Percentiles rank a stretch among this genome's conserved stretches.
Evolutionary conservation across 495 filamentous ascomycete genomes (phyloP).

Genomic region (Cryomyces antarcticus): DNA sequence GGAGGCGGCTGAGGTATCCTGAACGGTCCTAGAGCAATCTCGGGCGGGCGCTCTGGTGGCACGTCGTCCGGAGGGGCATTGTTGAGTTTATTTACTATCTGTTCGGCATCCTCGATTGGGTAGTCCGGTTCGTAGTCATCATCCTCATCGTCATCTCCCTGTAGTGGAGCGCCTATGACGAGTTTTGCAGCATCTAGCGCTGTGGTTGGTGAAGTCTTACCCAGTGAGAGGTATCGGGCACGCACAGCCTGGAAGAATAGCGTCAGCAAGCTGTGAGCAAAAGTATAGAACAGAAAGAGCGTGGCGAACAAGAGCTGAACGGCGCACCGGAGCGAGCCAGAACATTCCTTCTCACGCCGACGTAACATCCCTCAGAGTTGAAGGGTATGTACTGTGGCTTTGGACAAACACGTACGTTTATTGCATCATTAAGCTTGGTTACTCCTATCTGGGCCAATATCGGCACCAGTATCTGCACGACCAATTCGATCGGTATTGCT

Average conservation of each 20-base stretch:
- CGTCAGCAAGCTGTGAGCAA: background rate
- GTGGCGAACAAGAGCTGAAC: too few species aligned
- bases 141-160: conserved; percentile 53
- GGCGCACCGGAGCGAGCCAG: too few species aligned
- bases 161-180: conserved; percentile 10
- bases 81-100: conserved; percentile 50
- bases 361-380: too few species aligned
- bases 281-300: too few species aligned
- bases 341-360: too few species aligned
- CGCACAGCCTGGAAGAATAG: conserved; percentile 19
- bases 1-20: conserved; percentile 58
- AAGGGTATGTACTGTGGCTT: too few species aligned
- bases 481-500: conserved; percentile 47
- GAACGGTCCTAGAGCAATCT: conserved; percentile 46
- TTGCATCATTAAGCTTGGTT: conserved; percentile 40
- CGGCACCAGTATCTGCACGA: conserved; percentile 55
- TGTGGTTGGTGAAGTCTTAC: conserved; percentile 8
- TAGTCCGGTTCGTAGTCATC: conserved; percentile 82
- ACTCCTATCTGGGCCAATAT: conserved; percentile 44
- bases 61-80: conserved; percentile 32
- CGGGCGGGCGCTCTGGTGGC: conserved; percentile 23
- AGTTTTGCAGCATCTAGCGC: conserved; percentile 25
- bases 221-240: conserved; percentile 24
- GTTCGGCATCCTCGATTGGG: conserved; percentile 50
- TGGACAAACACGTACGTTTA: conserved; percentile 25